These are phyloP conservation scores for Circinella umbellata DNA, from an alignment of 371 early-diverging fungal genomes.

Conservation along the genomic window DNA sequence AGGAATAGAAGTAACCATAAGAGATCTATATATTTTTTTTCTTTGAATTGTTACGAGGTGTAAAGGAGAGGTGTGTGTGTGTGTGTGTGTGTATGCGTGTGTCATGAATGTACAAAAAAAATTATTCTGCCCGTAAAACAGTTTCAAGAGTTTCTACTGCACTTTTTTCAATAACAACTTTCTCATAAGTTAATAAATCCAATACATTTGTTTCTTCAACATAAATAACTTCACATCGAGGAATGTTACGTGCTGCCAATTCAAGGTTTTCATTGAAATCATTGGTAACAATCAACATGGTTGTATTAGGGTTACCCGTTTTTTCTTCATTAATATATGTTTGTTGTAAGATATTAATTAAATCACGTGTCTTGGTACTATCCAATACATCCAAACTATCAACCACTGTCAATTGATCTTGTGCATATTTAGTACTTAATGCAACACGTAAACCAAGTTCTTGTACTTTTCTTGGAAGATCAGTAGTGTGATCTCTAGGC, in stretches of 20 bases:
- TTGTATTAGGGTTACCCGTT: constrained; percentile 19
- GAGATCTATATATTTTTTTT: too few relatives aligned
- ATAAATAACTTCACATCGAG: constrained; percentile 64
- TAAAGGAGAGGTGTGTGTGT: too few relatives aligned
- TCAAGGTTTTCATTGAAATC: constrained; percentile 58
- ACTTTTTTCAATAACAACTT: constrained; percentile 78
- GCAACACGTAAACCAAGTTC: constrained; percentile 83
- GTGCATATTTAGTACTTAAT: constrained; percentile 87
- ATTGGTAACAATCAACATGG: constrained; percentile 56
- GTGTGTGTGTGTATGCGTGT: too few relatives aligned
- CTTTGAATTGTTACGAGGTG: too few relatives aligned
- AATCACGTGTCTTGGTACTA: constrained; percentile 64
- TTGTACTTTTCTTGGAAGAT: constrained; percentile 87
- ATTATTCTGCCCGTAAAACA: constrained; percentile 37
- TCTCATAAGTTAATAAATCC: constrained; percentile 78
- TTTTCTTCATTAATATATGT: constrained; percentile 27
- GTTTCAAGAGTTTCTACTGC: constrained; percentile 73
- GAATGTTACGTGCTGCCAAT: constrained; percentile 73
- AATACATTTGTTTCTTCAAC: constrained; percentile 80
- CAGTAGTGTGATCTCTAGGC: constrained; percentile 82
- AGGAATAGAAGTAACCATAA: too few relatives aligned
- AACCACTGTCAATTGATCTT: constrained; percentile 87
- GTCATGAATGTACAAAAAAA: too few relatives aligned
- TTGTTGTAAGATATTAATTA: constrained; percentile 58
- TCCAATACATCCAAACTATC: constrained; percentile 65